Percentiles rank a stretch among this genome's conserved stretches.
Conservation (phyloP, 495 filamentous ascomycete genomes). For the Penicillium paxilli region DNA sequence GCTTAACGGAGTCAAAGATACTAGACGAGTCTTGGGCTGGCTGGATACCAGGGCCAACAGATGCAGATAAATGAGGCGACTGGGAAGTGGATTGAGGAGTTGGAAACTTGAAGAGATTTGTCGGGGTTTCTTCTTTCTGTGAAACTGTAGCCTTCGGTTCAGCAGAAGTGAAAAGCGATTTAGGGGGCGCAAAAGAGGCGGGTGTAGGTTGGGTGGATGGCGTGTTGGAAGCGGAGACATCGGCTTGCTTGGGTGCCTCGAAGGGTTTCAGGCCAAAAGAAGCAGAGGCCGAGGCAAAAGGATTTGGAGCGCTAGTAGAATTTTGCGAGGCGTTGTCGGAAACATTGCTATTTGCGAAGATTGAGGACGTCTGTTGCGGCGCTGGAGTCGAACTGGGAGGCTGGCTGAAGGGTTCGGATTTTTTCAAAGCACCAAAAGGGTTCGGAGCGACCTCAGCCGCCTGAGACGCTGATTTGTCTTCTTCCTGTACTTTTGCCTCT, state of each 20-base stretch:
- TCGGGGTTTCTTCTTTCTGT: not conserved
- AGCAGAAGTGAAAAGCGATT: not conserved
- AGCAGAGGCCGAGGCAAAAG: slow-evolving; percentile 4
- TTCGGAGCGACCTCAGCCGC: not conserved
- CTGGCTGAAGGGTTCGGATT: not conserved
- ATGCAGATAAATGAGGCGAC: not conserved
- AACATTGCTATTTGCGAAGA: not conserved
- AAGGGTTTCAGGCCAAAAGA: not conserved
- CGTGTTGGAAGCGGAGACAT: not conserved
- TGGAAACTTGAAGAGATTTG: not conserved
- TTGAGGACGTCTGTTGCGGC: not conserved
- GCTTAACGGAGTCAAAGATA: slow-evolving; percentile 14
- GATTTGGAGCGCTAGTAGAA: not conserved
- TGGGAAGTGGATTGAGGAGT: slow-evolving; percentile 2
- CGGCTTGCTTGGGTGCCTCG: not conserved
- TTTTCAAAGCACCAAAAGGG: not conserved
- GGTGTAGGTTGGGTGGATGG: not conserved
- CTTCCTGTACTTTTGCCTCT: not conserved
- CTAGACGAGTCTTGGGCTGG: slow-evolving; percentile 7
- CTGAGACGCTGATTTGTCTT: not conserved
- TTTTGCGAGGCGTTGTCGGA: not conserved
- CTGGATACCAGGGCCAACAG: not conserved
- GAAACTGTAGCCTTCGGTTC: not conserved
- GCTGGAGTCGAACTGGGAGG: not conserved
- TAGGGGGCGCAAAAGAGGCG: slow-evolving; percentile 1